These are phyloP conservation scores for Aspergillus funiculosus DNA, from an alignment of 495 filamentous ascomycete species.

Conservation along the genomic window DNA sequence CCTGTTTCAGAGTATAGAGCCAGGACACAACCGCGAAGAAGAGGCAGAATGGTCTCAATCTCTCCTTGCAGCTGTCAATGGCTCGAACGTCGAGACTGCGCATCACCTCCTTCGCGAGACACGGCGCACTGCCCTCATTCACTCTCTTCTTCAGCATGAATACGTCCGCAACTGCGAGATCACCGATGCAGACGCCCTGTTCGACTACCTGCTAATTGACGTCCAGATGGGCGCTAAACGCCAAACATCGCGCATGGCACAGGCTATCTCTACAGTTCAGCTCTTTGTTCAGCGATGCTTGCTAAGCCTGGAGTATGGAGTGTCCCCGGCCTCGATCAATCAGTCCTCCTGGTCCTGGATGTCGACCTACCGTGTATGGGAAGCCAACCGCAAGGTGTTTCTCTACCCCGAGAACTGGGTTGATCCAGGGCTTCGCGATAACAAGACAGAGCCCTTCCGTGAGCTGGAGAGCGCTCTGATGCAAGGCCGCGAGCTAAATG, in stretches of 20 bases:
- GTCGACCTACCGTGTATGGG: slow-evolving; percentile 24
- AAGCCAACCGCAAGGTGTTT: slow-evolving; percentile 26
- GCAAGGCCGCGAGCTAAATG: slow-evolving; percentile 21
- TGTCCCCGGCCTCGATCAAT: slow-evolving; percentile 2
- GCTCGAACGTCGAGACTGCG: too few relatives aligned
- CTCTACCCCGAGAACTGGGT: slow-evolving; percentile 40
- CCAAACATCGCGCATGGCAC: not conserved
- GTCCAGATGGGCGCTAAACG: not conserved
- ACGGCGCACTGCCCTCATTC: too few relatives aligned
- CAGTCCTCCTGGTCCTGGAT: slow-evolving; percentile 21
- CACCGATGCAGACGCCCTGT: not conserved
- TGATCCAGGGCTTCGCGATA: slow-evolving; percentile 31
- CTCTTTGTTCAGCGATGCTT: slow-evolving; percentile 30
- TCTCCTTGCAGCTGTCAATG: too few relatives aligned
- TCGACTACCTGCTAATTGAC: not conserved
- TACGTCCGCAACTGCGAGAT: not conserved
- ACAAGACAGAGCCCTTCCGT: slow-evolving; percentile 29
- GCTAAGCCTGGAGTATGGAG: slow-evolving; percentile 24
- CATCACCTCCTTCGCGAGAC: too few relatives aligned
- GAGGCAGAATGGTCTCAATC: too few relatives aligned
- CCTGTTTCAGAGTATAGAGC: too few relatives aligned
- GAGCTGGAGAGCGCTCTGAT: slow-evolving; percentile 24
- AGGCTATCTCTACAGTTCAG: slow-evolving; percentile 20
- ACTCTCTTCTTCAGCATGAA: not conserved
- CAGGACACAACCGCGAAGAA: too few relatives aligned